A percentile compares a stretch with the other conserved stretches of the same genome.
Conservation (phyloP, 2,329 filamentous ascomycete species). For the Aureobasidium sp. region DNA sequence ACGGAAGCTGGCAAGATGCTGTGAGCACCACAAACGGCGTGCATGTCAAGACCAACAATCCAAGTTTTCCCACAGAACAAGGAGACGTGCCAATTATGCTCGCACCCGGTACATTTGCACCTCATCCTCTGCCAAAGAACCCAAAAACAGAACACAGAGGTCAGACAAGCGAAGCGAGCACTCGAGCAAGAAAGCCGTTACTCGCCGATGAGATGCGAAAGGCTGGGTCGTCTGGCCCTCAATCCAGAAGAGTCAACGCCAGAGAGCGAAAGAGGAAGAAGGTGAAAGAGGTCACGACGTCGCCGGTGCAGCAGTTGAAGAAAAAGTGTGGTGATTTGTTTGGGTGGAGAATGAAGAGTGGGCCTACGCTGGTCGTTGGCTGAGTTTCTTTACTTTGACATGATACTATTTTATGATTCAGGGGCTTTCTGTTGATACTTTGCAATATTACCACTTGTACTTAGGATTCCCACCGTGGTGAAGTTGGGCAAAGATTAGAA, state of each 20-base stretch:
- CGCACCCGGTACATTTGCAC: background rate
- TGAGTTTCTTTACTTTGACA: background rate
- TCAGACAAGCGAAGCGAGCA: background rate
- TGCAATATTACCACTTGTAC: too few relatives aligned
- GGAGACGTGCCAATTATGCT: slow-evolving; percentile 17
- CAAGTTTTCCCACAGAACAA: background rate
- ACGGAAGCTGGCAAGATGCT: slow-evolving; percentile 73
- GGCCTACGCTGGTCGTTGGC: background rate
- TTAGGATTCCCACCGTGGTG: too few relatives aligned
- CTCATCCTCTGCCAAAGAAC: too few relatives aligned
- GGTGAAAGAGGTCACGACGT: background rate
- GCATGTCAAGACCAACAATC: too few relatives aligned
- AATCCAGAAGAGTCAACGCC: background rate
- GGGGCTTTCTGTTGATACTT: too few relatives aligned
- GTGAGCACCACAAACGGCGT: slow-evolving; percentile 57
- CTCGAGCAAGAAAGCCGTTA: background rate
- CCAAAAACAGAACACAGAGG: background rate
- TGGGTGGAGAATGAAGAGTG: background rate
- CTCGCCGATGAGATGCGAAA: background rate
- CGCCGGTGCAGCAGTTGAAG: background rate
- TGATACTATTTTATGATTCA: background rate
- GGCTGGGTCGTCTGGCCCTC: too few relatives aligned
- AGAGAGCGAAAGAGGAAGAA: background rate
- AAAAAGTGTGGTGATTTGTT: background rate
- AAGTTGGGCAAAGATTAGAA: background rate